Evolutionary conservation across 441 rosid species (phyloP), one percentile per base, ranked within the genome.

Genomic region (Macaranga tanarius): DNA sequence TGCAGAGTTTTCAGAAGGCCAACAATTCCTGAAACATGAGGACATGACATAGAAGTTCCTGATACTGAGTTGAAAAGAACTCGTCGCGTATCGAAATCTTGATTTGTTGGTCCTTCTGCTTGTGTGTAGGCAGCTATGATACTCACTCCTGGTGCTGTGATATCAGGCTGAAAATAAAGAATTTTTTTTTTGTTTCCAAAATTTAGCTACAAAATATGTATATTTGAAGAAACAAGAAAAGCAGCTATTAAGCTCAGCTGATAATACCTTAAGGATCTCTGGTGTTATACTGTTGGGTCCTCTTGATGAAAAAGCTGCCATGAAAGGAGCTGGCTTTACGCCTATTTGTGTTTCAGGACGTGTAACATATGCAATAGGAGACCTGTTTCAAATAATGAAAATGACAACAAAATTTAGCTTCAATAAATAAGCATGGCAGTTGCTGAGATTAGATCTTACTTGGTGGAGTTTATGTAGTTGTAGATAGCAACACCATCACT

Each of bases 11-110:
- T 86, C 69, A 90, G 85, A 50, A 90, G 88, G 55, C 86, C 95
- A 17, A 67, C 85, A 38, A 85, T 79, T 54, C 95, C 92, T 2
- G 92, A 67, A 50, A 88, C 86, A 62, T 90, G 95, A 77, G 95
- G 95, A 13, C 92, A 86, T 15, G 92, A 76, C 95, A 88, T 88
- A 4, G 95, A 89, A 7, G 95, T 89, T 4, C 92, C 92, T 2
- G 89, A 86, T 60, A 73, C 22, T 0, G 76, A 72, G 74, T 69
- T 79, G 60, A 79, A 88, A 34, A 74, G 81, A 56, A 76, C 51
- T 38, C 78, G 71, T 45, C 88, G 86, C 5, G 28, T 72, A 23
- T 89, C 95, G 1, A 65, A 81, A 0, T 26, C 72, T 73, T 52
- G 58, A 0, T 59, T 82, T 10, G 90, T 73, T 11, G 88, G 89